Evolutionary conservation across 164 flowering plant genomes (phyloP), one percentile per base, ranked within the genome.

Genomic region (Magnolia sinica): DNA sequence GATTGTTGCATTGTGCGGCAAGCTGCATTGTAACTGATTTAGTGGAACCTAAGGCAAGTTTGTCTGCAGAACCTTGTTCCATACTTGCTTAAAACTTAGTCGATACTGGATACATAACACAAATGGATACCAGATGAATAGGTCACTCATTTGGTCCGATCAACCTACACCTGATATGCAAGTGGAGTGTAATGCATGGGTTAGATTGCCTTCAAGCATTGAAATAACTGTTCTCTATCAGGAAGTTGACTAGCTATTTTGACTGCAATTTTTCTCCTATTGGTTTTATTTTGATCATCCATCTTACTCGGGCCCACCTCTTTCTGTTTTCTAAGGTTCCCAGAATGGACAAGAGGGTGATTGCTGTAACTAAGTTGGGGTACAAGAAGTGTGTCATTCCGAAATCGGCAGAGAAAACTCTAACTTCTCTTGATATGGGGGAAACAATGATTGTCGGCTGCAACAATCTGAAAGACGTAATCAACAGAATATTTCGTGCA

Each of bases 371-470:
- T 7, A 90, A 92, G 79, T 84, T 96, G 78, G 98, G 98, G 68
- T 94, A 91, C 70, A 89, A 87, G 70, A 90, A 79, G 76, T 94
- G 98, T 76, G 79, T 94, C n/a, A 88, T 96, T 24, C 98, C 99
- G 1, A 81, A 87, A 74, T 79, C 89, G 50, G 89, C 92, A 37
- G 88, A 78, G 83, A 87, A 86, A 74, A 80, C 80, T 27, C 76
- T 91, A 22, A 75, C 76, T 31, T 49, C 70, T 61, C 63, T 85
- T 20, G 85, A 79, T 55, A 70, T 84, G 55, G 86, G 76, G 8
- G 87, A 65, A 8, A 77, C 90, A 83, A 67, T 76, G 81, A 67
- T 96, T 50, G 37, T 91, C 55, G 97, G 94, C 13, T 96, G 99
- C 84, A 82, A 70, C 77, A 89, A 91, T 79, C 68, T 96, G 78